Evolutionary conservation across 345 rosid genomes (phyloP).

Genomic region (Zanthoxylum bungeanum): DNA sequence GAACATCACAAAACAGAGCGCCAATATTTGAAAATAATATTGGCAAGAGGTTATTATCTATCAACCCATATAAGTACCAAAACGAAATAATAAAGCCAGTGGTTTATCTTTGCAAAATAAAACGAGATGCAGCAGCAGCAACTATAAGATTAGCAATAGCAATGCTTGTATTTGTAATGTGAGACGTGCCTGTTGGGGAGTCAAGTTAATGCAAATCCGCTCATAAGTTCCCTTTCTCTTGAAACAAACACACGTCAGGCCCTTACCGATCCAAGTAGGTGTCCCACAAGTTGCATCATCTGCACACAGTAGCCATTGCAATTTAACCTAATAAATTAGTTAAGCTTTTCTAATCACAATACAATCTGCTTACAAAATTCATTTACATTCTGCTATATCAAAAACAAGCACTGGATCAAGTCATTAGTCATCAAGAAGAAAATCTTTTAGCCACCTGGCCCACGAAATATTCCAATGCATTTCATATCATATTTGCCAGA

Average conservation of each 20-base stretch:
- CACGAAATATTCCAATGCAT: conserved; percentile 19
- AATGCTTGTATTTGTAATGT: not conserved
- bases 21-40: not conserved
- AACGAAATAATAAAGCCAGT: not conserved
- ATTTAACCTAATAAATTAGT: too few relatives aligned
- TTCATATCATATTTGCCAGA: conserved; percentile 8
- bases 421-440: not conserved
- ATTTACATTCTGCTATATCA: not conserved
- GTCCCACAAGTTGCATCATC: conserved; percentile 60
- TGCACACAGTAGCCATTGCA: conserved; percentile 25
- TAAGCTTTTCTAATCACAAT: not conserved
- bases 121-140: not conserved
- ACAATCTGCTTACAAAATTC: not conserved
- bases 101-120: not conserved
- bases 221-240: conserved; percentile 73
- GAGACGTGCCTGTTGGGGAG: conserved; percentile 76
- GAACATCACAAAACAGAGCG: not conserved
- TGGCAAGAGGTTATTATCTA: not conserved
- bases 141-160: not conserved
- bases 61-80: not conserved
- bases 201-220: conserved; percentile 65
- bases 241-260: conserved; percentile 90
- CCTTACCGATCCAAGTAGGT: conserved; percentile 80
- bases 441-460: conserved; percentile 16
- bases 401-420: too few relatives aligned